Conservation (phyloP, 2,329 filamentous ascomycete genomes). For the Xylaria sp. region DNA sequence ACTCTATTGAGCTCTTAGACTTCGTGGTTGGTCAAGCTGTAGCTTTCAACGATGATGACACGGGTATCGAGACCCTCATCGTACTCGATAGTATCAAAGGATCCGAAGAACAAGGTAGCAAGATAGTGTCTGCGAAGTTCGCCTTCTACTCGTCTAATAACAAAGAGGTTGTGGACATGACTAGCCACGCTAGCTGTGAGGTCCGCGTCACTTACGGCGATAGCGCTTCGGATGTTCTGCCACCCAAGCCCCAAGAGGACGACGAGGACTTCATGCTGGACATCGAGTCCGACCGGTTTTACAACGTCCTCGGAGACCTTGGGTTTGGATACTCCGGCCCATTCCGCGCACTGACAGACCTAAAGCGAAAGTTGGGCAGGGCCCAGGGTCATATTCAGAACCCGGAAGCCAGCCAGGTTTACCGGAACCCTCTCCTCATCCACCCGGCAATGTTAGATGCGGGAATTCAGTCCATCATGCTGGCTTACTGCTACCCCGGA, state of each 20-base stretch:
- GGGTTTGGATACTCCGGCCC: slow-evolving; percentile 18
- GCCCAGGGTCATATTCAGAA: slow-evolving; percentile 15
- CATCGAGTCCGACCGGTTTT: slow-evolving; percentile 14
- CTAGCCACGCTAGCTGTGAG: slow-evolving; percentile 16
- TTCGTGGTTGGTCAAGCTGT: slow-evolving; percentile 13
- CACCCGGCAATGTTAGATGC: slow-evolving; percentile 32
- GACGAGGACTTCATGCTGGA: slow-evolving; percentile 6
- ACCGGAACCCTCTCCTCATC: slow-evolving; percentile 17
- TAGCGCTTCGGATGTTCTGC: neutral
- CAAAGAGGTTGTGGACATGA: slow-evolving; percentile 11
- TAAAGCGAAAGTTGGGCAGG: slow-evolving; percentile 13
- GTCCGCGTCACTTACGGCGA: slow-evolving; percentile 1
- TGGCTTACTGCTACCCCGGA: slow-evolving; percentile 32
- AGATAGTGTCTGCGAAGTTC: neutral
- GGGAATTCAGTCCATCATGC: slow-evolving; percentile 30
- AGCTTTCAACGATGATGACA: slow-evolving; percentile 16
- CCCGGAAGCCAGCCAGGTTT: neutral
- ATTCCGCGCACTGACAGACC: slow-evolving; percentile 3
- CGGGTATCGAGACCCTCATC: slow-evolving; percentile 7
- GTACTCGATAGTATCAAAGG: slow-evolving; percentile 1
- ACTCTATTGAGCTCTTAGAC: slow-evolving; percentile 18
- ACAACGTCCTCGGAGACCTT: neutral
- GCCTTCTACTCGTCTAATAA: slow-evolving; percentile 6
- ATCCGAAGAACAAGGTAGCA: slow-evolving; percentile 9
- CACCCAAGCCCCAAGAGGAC: neutral